Conservation (phyloP, 768 basidiomycete species). For the Kwoniella newhampshirensis region DNA sequence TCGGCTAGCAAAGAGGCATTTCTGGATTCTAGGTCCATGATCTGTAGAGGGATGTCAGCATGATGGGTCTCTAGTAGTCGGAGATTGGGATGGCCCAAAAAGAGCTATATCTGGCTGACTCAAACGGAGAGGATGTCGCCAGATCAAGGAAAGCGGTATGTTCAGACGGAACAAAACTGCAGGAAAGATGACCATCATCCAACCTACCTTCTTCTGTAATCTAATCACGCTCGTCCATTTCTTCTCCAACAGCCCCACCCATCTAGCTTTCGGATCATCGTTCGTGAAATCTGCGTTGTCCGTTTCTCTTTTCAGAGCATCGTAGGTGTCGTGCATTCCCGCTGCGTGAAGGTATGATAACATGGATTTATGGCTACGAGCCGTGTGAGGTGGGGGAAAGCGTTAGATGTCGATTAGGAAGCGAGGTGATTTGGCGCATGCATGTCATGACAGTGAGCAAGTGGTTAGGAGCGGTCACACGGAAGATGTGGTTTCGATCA, state of each 20-base stretch:
- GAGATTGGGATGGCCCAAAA: no score
- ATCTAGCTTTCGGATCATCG: constrained; percentile 77
- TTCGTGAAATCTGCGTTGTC: constrained; percentile 46
- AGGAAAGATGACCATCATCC: not conserved
- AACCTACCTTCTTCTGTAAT: constrained; percentile 82
- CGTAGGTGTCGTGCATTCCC: constrained; percentile 45
- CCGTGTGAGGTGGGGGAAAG: not conserved
- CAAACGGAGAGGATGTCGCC: not conserved
- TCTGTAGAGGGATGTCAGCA: constrained; percentile 58
- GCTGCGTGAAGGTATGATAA: constrained; percentile 47
- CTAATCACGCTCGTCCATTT: constrained; percentile 97
- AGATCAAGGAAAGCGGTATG: no score
- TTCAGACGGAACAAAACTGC: not conserved
- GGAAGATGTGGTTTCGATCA: no score
- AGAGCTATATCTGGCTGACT: no score
- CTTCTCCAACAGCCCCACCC: constrained; percentile 85
- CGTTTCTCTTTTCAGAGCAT: constrained; percentile 50
- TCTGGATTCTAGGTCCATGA: constrained; percentile 89
- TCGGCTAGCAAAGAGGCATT: constrained; percentile 76
- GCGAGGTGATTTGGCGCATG: no score
- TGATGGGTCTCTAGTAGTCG: not conserved
- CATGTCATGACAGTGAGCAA: no score
- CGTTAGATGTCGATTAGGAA: no score
- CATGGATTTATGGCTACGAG: constrained; percentile 46
- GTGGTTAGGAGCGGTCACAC: not conserved